Base-by-base conservation (phyloP, 345 rosid species). In the Barbarea vulgaris region DNA sequence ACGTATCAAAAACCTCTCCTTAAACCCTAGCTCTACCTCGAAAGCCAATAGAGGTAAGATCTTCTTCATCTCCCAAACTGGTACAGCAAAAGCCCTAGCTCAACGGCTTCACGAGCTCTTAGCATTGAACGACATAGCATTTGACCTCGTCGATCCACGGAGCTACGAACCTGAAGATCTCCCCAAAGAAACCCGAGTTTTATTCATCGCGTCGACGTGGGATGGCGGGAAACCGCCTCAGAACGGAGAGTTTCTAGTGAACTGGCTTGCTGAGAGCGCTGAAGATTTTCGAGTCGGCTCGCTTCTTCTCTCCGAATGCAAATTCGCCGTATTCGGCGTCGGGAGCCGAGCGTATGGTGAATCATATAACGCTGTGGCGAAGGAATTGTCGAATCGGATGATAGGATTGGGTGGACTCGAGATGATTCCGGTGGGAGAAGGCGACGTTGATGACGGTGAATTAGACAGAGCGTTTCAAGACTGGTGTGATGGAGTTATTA, bases 131-230 rank as follows among this genome's bases (percentile, higher is more conserved):
- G 74, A 67, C 60, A 68, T 90, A 60, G 66, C 75, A 8, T 83
- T 93, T 67, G 96, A 91, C 30, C 88, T 95, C 58, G 85, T 88
- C 62, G 97, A 95, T 74, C 82, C 88, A 54, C 82, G 81, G 39
- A 72, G 55, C 84, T 95, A 95, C 81, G 97, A 95, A 76, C 97
- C 99, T 17, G 99, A 95, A 72, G 99, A 92, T 74, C 84, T 95
- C 33, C 82, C 89, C 3, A 86, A 86, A 44, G 98, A 94, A 68
- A 67, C 78, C 14, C 39, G 86, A 4, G 77, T 90, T n/a, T 24
- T 95, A 56, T 78, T 90, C 69, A 48, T 95, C 30, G 91, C 97
- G n/a, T 92, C 97, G 55, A 89, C 96, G 3, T 95, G 99, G 98
- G 94, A 89, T 1, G 91, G 81, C 25, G 98, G 99, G 12, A 88